These are phyloP conservation scores for Micromonas pusilla DNA, from an alignment of 139 green algal genomes.

Conservation along the genomic window DNA sequence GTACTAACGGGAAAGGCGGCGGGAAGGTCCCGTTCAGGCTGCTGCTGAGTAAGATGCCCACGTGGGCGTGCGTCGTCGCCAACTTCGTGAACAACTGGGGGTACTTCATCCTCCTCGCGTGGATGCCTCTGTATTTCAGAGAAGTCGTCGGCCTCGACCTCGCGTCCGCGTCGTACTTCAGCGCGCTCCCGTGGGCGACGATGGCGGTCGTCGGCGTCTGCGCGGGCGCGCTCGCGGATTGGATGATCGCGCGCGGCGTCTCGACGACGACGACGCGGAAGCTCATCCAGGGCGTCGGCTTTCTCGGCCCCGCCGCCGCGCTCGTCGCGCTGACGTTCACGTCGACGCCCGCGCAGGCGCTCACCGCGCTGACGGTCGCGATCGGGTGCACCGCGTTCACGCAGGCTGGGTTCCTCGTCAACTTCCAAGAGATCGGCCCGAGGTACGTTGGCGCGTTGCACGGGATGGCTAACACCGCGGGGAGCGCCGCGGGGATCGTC, in stretches of 20 bases:
- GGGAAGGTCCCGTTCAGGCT: conserved; percentile 75
- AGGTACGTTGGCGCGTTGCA: conserved; percentile 91
- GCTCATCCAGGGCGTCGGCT: conserved; percentile 44
- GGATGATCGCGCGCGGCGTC: conserved; percentile 18
- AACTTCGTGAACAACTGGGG: conserved; percentile 99
- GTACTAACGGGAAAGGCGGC: background rate
- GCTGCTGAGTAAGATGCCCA: conserved; percentile 72
- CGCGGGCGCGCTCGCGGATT: conserved; percentile 38
- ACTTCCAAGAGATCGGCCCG: conserved; percentile 95
- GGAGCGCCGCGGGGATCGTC: conserved; percentile 88
- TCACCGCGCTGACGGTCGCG: background rate
- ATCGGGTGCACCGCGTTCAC: conserved; percentile 62
- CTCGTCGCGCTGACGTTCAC: background rate
- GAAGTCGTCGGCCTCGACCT: conserved; percentile 57
- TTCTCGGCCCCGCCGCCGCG: conserved; percentile 30
- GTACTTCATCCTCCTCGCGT: conserved; percentile 97
- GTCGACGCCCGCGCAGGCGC: background rate
- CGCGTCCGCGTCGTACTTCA: conserved; percentile 33
- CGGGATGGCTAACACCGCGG: conserved; percentile 92
- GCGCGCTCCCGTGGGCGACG: conserved; percentile 39
- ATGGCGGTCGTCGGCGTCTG: conserved; percentile 40
- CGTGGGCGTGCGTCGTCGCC: conserved; percentile 92
- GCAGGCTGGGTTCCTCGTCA: conserved; percentile 92
- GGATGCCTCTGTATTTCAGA: conserved; percentile 98
- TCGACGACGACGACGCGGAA: conserved; percentile 36